Percentiles rank a stretch among this genome's conserved stretches.
Evolutionary conservation across 768 basidiomycete genomes (phyloP).

Genomic region (Lactarius hengduanensis): DNA sequence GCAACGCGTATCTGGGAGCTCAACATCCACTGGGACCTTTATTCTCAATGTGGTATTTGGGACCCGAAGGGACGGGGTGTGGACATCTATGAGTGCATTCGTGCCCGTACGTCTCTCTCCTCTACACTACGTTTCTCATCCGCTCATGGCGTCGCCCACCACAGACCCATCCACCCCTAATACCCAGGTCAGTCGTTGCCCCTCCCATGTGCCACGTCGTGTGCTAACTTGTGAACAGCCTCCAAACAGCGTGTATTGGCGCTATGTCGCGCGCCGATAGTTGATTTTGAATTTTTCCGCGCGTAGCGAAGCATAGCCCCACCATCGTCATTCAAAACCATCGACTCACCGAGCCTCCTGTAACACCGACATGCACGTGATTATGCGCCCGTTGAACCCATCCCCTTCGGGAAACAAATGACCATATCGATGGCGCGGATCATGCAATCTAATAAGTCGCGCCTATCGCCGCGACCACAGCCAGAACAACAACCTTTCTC

Average conservation of each 20-base stretch:
- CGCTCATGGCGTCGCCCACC: constrained; percentile 20
- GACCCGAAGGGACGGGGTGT: constrained; percentile 64
- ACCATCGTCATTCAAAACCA: constrained; percentile 9
- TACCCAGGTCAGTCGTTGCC: constrained; percentile 39
- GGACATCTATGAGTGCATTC: constrained; percentile 74
- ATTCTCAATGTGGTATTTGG: constrained; percentile 72
- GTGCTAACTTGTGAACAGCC: constrained; percentile 37
- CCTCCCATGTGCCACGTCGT: neutral
- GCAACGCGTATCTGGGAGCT: constrained; percentile 71
- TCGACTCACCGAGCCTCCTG: constrained; percentile 12
- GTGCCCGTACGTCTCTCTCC: constrained; percentile 52
- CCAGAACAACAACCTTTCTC: neutral
- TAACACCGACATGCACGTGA: constrained; percentile 25
- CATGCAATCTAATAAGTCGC: constrained; percentile 21
- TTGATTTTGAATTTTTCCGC: constrained; percentile 8
- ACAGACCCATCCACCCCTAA: constrained; percentile 60
- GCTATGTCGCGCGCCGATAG: constrained; percentile 48
- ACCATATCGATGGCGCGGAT: constrained; percentile 26
- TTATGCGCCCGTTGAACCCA: constrained; percentile 11
- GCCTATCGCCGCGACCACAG: constrained; percentile 17
- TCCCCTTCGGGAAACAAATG: constrained; percentile 13
- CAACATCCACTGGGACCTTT: constrained; percentile 61
- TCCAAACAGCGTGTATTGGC: constrained; percentile 46
- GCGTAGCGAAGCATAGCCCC: constrained; percentile 14
- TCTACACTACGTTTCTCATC: constrained; percentile 7